A percentile compares a stretch with the other conserved stretches of the same genome.
phyloP scores from a whole-genome alignment of 306 rosid genomes.

The Vigna radiata region DNA sequence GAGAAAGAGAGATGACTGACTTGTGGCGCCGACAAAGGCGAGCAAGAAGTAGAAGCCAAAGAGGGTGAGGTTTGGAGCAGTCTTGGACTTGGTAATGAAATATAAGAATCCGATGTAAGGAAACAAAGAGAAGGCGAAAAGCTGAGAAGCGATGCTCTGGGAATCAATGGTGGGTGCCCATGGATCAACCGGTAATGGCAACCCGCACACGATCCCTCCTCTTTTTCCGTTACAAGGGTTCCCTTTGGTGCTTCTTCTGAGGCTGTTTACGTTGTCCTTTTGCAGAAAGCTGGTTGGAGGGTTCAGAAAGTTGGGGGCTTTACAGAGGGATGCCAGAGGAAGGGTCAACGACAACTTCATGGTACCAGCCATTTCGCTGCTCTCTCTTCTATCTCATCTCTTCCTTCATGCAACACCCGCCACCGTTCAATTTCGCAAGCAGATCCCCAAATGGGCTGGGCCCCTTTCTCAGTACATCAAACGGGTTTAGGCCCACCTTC shows the following conservation, averaged over 20 bases:
- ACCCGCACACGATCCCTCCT: conserved; percentile 53
- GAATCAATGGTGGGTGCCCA: conserved; percentile 92
- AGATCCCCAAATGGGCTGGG: neutral
- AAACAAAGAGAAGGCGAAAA: conserved; percentile 81
- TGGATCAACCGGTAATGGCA: conserved; percentile 77
- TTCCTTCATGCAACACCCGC: neutral
- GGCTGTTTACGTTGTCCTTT: neutral
- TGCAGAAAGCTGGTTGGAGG: conserved; percentile 22
- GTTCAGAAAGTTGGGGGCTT: conserved; percentile 38
- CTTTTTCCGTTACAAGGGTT: conserved; percentile 32
- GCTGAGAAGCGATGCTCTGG: conserved; percentile 86
- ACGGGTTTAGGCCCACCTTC: too few species aligned
- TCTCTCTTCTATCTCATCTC: conserved; percentile 7
- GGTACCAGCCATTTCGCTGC: conserved; percentile 32
- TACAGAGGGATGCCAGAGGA: conserved; percentile 43
- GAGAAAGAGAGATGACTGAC: conserved; percentile 54
- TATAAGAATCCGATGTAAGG: conserved; percentile 91
- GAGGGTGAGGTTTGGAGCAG: conserved; percentile 89
- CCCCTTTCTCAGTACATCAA: too few species aligned
- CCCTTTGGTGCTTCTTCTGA: conserved; percentile 33
- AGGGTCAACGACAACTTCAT: conserved; percentile 33
- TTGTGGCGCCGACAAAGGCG: conserved; percentile 89
- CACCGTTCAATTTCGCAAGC: neutral
- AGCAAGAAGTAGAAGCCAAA: conserved; percentile 94
- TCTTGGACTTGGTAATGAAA: conserved; percentile 87